These are phyloP conservation scores for Arabidopsis suecica DNA, from an alignment of 345 rosid genomes.

Conservation along the genomic window DNA sequence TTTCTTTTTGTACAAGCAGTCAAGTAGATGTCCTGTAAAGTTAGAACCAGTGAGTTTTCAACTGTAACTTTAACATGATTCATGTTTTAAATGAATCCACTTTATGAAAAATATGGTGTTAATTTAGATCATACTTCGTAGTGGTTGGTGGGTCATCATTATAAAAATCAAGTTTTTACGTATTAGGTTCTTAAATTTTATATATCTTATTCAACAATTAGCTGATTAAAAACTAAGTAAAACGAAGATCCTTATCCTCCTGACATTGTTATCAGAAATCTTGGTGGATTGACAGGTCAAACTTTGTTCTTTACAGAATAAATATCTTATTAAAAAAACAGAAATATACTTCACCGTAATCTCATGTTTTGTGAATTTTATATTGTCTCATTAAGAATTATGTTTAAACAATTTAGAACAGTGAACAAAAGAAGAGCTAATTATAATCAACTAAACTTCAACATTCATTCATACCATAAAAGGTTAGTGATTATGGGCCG, in stretches of 20 bases:
- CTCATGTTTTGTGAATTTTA: constrained; percentile 14
- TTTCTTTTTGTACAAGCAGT: constrained; percentile 5
- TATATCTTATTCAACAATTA: not conserved
- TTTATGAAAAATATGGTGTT: constrained; percentile 20
- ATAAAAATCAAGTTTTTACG: not conserved
- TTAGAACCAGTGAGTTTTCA: constrained; percentile 26
- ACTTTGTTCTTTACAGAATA: constrained; percentile 37
- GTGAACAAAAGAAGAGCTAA: not conserved
- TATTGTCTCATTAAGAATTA: not conserved
- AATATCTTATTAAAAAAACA: not conserved
- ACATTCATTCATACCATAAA: not conserved
- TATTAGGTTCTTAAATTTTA: not conserved
- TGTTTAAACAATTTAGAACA: not conserved
- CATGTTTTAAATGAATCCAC: constrained; percentile 32
- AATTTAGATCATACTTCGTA: not conserved
- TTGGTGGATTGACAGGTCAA: constrained; percentile 45
- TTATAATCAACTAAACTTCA: not conserved
- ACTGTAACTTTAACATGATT: constrained; percentile 23
- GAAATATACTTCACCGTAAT: constrained; percentile 10
- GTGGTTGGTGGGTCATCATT: constrained; percentile 22
- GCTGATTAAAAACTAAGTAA: constrained; percentile 2
- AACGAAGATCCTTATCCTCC: constrained; percentile 34
- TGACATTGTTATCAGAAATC: constrained; percentile 30
- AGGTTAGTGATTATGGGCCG: not conserved
- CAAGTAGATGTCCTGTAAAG: constrained; percentile 36